Evolutionary conservation across 2,329 filamentous ascomycete species (phyloP).

Genomic region (Penicillium sp.): DNA sequence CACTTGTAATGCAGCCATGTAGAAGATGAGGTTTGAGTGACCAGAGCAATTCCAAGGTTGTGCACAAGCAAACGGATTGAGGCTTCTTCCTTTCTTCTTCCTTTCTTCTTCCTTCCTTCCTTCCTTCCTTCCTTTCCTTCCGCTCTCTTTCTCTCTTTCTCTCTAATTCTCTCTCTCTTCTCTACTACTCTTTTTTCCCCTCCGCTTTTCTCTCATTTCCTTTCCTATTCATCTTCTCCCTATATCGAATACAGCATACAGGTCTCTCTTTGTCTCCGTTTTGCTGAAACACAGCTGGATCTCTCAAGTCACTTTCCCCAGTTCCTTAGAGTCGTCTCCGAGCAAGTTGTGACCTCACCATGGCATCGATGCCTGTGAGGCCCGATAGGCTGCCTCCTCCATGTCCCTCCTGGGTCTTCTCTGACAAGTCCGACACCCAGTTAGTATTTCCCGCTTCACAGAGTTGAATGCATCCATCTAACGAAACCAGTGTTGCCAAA

Average conservation of each 20-base stretch:
- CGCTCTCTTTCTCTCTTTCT: background rate
- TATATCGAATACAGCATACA: background rate
- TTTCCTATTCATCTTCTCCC: background rate
- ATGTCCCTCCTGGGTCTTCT: background rate
- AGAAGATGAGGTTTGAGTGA: background rate
- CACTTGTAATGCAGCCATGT: background rate
- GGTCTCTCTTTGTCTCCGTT: background rate
- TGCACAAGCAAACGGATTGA: background rate
- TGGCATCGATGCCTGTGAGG: background rate
- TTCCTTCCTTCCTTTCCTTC: background rate
- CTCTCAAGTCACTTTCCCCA: too few relatives aligned
- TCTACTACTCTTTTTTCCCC: too few relatives aligned
- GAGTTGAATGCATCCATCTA: background rate
- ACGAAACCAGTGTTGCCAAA: background rate
- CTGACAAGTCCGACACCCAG: background rate
- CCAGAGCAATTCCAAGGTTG: background rate
- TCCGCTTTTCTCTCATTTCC: background rate
- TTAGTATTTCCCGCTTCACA: background rate
- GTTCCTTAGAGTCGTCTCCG: background rate
- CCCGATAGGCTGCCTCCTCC: background rate
- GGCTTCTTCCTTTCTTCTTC: background rate
- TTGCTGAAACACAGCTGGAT: background rate
- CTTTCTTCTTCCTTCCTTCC: background rate
- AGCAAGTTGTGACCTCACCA: background rate
- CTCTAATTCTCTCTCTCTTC: background rate